Evolutionary conservation across 2,329 filamentous ascomycete genomes (phyloP).

Genomic region (Cytospora chrysosperma): DNA sequence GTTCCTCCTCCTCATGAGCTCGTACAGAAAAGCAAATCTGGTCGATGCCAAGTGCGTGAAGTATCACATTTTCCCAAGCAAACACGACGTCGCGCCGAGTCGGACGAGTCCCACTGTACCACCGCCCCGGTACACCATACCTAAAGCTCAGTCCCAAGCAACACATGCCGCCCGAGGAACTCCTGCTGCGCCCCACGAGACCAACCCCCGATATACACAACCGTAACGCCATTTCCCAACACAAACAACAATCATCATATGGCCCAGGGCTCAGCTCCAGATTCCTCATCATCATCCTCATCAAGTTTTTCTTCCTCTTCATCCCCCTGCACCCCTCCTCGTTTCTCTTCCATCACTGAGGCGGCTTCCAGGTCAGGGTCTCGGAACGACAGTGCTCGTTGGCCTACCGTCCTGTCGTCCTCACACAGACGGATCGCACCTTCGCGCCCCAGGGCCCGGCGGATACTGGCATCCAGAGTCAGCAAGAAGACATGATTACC

Average conservation of each 20-base stretch:
- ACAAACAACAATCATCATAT: conserved; percentile 1
- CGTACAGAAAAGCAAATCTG: too few relatives aligned
- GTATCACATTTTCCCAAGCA: neutral
- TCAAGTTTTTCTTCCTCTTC: conserved; percentile 26
- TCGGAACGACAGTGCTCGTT: conserved; percentile 20
- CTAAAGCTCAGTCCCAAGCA: neutral
- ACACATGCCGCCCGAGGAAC: neutral
- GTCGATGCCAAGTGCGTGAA: neutral
- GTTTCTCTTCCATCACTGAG: conserved; percentile 3
- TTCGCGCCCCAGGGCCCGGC: conserved; percentile 25
- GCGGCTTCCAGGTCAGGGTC: conserved; percentile 13
- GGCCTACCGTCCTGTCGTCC: neutral
- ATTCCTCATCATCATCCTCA: conserved; percentile 26
- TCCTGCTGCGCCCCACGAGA: conserved; percentile 9
- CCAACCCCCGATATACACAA: neutral
- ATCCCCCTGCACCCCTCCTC: conserved; percentile 26
- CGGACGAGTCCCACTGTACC: neutral
- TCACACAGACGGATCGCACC: conserved; percentile 25
- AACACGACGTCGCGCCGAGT: neutral
- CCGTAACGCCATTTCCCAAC: neutral
- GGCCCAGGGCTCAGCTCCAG: conserved; percentile 10
- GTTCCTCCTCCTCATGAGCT: too few relatives aligned
- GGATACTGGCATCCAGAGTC: conserved; percentile 2
- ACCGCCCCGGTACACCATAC: neutral
- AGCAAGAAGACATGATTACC: neutral